Base-by-base conservation (phyloP, 169 alveolate genomes). In the Plasmodium gonderi region DNA sequence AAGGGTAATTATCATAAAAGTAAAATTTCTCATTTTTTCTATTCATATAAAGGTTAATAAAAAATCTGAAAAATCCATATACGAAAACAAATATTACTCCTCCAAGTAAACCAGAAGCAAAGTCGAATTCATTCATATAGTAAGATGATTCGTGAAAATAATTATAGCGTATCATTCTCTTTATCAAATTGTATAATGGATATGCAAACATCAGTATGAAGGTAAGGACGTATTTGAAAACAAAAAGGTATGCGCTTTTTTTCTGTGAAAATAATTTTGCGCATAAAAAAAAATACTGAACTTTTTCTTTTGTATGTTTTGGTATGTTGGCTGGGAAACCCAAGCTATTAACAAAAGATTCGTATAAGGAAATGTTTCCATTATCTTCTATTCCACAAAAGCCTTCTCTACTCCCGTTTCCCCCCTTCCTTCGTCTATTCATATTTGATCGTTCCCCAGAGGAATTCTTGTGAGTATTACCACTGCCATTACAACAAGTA, bases 101-200 rank as follows among this genome's bases (percentile, higher is more conserved):
- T n/a, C n/a, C 14, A 40, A 72, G 77, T 8, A 83, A 14, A 14
- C 92, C 92, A 14, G 78, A 31, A 1, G 83, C 92, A 60, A 83
- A 83, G 60, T 83, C 92, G 42, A 69, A 83, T 26, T 31, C 74
- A 83, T 83, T 83, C 20, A 45, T 68, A 42, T 45, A 83, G 64
- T 83, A 83, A 17, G 92, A 83, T 26, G 92, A 45, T 2, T 17
- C 36, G 77, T 83, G 42, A 40, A 83, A 83, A 83, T 33, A 29
- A 20, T 33, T 33, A 64, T 72, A 72, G 77, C 14, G 51, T 1
- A 68, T 1, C 44, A 26, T 83, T 60, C 92, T 83, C 82, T 83
- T 83, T 17, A 68, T 60, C 64, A 83, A 40, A 83, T 83, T 83
- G 64, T 83, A 83, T 47, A 83, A 72, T 26, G 92, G 82, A 47